A percentile compares a stretch with the other conserved stretches of the same genome.
Evolutionary conservation across 441 rosid genomes (phyloP).

Genomic region (Erodium texanum): DNA sequence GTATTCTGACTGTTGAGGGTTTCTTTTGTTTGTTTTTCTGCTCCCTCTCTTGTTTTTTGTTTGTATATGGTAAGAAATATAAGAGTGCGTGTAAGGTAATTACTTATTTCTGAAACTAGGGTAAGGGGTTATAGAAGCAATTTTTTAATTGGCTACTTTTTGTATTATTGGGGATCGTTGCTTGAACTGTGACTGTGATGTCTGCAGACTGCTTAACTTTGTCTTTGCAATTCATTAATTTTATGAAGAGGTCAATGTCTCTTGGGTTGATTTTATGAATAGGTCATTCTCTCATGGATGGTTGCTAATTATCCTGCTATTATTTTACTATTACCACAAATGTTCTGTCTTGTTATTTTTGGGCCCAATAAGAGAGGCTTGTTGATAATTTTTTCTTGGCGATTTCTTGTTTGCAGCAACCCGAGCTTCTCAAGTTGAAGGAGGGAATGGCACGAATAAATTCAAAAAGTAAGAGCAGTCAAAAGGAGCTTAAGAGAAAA

Average conservation of each 20-base stretch:
- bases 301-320: background rate
- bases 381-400: conserved; percentile 17
- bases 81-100: background rate
- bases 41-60: background rate
- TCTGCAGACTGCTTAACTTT: conserved; percentile 8
- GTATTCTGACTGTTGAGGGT: conserved; percentile 1
- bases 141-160: background rate
- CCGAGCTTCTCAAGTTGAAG: conserved; percentile 77
- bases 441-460: conserved; percentile 80
- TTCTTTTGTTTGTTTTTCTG: conserved; percentile 1
- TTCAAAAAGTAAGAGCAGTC: conserved; percentile 71
- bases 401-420: conserved; percentile 51
- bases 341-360: conserved; percentile 7
- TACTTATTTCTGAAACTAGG: background rate
- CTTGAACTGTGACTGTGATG: background rate
- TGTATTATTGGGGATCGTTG: background rate
- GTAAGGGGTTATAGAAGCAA: background rate
- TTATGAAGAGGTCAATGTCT: background rate
- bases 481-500: conserved; percentile 74
- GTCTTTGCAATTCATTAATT: background rate
- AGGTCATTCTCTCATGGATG: background rate
- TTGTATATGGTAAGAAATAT: background rate
- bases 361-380: background rate
- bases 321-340: background rate
- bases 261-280: background rate